phyloP scores from a whole-genome alignment of 148 eudicot species.

The Vaccinium darrowii region DNA sequence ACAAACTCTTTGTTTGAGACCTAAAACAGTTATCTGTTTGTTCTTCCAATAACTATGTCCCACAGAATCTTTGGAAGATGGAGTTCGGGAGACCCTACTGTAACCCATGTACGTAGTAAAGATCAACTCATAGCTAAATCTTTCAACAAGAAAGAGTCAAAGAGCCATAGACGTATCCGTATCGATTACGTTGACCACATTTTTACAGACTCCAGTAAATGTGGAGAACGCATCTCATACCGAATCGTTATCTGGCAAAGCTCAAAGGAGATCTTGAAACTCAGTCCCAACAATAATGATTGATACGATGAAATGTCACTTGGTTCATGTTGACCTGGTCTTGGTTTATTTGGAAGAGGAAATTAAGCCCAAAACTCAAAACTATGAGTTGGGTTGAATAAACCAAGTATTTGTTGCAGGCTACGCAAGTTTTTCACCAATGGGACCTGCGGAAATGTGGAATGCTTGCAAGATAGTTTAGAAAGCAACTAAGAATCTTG shows the following conservation, averaged over 20 bases:
- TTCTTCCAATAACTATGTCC: not conserved
- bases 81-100: not conserved
- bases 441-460: not conserved
- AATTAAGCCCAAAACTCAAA: not conserved
- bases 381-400: not conserved
- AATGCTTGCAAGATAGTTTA: not conserved
- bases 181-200: not conserved
- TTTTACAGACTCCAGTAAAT: not conserved
- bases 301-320: not conserved
- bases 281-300: not conserved
- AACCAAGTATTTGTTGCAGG: not conserved
- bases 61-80: not conserved
- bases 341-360: not conserved
- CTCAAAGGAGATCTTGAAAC: not conserved
- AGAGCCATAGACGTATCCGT: not conserved
- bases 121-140: not conserved
- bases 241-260: conserved; percentile 1
- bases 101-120: not conserved
- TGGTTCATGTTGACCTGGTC: not conserved
- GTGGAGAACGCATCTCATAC: not conserved
- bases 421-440: not conserved
- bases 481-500: not conserved
- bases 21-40: not conserved
- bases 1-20: not conserved
- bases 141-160: not conserved